A percentile compares a stretch with the other conserved stretches of the same genome.
Evolutionary conservation across 495 filamentous ascomycete genomes (phyloP).

Genomic region (Penicillium samsonianum): DNA sequence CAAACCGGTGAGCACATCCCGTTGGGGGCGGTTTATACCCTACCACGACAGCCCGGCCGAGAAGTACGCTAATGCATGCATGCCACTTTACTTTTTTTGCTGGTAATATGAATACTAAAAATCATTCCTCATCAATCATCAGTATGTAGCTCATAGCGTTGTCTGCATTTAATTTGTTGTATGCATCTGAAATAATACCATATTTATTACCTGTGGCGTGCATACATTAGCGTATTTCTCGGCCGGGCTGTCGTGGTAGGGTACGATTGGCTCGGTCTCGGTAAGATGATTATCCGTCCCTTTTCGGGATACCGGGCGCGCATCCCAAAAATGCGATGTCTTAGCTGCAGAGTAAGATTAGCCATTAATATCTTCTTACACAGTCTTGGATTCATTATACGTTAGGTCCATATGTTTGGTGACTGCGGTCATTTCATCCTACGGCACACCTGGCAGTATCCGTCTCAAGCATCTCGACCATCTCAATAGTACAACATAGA

Average conservation of each 20-base stretch:
- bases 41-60: no score
- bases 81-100: not conserved
- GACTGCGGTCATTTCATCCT: no score
- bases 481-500: no score
- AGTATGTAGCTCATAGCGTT: not conserved
- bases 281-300: not conserved
- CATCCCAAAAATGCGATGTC: not conserved
- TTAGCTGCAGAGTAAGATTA: not conserved
- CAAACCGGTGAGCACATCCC: not conserved
- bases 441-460: no score
- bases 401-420: not conserved
- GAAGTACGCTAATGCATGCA: no score
- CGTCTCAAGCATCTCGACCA: no score
- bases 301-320: not conserved
- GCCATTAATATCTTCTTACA: not conserved
- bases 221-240: no score
- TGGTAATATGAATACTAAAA: not conserved
- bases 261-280: not conserved
- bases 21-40: not conserved
- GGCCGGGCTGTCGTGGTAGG: no score
- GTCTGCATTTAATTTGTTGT: no score
- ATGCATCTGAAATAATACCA: no score
- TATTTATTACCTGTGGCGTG: no score
- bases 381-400: not conserved
- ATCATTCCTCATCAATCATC: no score